These are phyloP conservation scores for Pseudogymnoascus pannorum DNA, from an alignment of 2,329 filamentous ascomycete genomes.

Conservation along the genomic window DNA sequence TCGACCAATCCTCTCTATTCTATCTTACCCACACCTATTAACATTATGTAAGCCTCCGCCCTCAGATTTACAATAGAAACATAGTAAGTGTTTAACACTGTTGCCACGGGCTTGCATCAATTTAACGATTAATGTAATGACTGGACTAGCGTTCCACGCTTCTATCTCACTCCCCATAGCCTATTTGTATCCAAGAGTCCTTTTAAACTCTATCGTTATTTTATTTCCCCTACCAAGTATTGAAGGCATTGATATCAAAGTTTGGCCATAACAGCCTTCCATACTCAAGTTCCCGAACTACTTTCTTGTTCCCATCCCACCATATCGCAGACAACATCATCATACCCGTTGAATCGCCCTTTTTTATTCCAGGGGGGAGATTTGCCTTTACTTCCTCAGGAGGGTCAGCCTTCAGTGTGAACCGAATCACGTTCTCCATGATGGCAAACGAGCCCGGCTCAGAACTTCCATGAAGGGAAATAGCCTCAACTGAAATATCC, in stretches of 20 bases:
- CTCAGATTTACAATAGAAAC: too few species aligned
- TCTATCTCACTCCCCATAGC: not conserved
- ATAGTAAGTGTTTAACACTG: not conserved
- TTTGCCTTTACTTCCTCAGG: not conserved
- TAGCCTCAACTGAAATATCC: not conserved
- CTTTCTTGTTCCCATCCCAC: not conserved
- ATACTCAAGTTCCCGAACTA: not conserved
- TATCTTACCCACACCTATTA: too few species aligned
- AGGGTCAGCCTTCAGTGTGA: conserved; percentile 10
- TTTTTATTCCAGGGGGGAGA: conserved; percentile 9
- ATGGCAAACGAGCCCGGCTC: conserved; percentile 9
- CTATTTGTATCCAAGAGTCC: not conserved
- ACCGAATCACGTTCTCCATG: conserved; percentile 12
- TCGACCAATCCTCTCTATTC: too few species aligned
- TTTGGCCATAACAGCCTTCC: not conserved
- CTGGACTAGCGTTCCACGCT: not conserved
- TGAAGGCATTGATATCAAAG: not conserved
- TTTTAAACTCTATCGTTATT: not conserved
- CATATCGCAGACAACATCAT: not conserved
- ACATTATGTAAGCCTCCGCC: too few species aligned
- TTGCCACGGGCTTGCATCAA: not conserved
- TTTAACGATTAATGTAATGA: not conserved
- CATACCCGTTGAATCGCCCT: conserved; percentile 5
- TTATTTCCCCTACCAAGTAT: not conserved
- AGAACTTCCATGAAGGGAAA: conserved; percentile 11